Conservation (phyloP, 2,329 filamentous ascomycete species). For the Zarea fungicola region DNA sequence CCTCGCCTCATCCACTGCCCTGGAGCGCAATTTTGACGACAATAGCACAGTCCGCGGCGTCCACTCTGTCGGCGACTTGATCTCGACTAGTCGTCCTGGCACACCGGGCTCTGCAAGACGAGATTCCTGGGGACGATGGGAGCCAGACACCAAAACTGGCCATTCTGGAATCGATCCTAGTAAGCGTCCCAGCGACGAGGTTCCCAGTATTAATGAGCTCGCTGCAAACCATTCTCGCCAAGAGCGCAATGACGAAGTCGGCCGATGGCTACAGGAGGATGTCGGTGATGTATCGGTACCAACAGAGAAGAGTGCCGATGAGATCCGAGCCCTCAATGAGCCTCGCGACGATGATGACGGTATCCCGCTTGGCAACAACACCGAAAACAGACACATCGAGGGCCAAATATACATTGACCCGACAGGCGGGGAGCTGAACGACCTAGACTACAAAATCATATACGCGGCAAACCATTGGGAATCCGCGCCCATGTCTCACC, state of each 20-base stretch:
- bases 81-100: conserved; percentile 22
- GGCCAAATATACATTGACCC: conserved; percentile 46
- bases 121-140: conserved; percentile 38
- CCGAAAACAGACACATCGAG: conserved; percentile 44
- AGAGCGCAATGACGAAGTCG: conserved; percentile 46
- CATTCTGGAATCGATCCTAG: conserved; percentile 44
- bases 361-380: conserved; percentile 41
- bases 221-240: conserved; percentile 35
- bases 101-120: conserved; percentile 24
- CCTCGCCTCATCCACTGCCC: conserved; percentile 28
- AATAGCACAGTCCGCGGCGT: conserved; percentile 30
- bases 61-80: conserved; percentile 37
- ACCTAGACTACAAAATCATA: conserved; percentile 46
- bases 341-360: conserved; percentile 32
- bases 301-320: conserved; percentile 21
- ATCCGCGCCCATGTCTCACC: conserved; percentile 41
- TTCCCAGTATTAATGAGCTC: conserved; percentile 43
- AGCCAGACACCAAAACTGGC: conserved; percentile 32
- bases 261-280: conserved; percentile 42
- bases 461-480: conserved; percentile 44
- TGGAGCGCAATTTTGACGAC: conserved; percentile 37
- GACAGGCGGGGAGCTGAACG: conserved; percentile 37
- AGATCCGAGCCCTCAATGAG: conserved; percentile 20
- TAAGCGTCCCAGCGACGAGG: conserved; percentile 37
- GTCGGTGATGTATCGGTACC: conserved; percentile 24